Conservation (phyloP, 2,329 filamentous ascomycete genomes). For the Scedosporium minutisporum region DNA sequence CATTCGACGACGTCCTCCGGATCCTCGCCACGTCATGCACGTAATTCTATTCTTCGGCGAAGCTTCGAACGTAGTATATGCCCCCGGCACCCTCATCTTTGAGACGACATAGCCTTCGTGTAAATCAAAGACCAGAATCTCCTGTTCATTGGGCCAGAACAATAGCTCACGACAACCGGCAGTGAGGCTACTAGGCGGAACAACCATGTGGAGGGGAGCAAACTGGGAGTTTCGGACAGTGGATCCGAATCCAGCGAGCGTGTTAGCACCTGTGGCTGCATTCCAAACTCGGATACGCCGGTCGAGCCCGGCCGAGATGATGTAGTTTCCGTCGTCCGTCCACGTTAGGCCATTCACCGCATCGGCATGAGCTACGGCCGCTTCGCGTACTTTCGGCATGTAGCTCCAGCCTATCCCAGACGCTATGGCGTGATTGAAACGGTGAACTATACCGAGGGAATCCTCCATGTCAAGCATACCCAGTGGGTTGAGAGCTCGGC, state of each 20-base stretch:
- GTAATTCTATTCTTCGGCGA: conserved; percentile 55
- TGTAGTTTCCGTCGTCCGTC: conserved; percentile 67
- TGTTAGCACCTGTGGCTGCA: conserved; percentile 70
- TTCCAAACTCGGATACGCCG: conserved; percentile 82
- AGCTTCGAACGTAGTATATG: conserved; percentile 28
- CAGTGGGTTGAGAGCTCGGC: conserved; percentile 66
- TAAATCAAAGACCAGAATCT: conserved; percentile 72
- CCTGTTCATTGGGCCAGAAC: conserved; percentile 71
- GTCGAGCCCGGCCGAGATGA: conserved; percentile 78
- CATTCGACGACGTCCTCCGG: conserved; percentile 47
- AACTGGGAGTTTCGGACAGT: conserved; percentile 64
- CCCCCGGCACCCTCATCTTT: conserved; percentile 57
- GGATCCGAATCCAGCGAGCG: conserved; percentile 78
- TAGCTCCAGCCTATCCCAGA: conserved; percentile 20
- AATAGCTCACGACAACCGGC: conserved; percentile 53
- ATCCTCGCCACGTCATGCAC: conserved; percentile 61
- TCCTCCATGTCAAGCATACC: conserved; percentile 79
- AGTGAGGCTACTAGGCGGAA: conserved; percentile 51
- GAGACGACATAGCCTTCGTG: conserved; percentile 66
- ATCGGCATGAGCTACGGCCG: conserved; percentile 63
- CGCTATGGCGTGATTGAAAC: conserved; percentile 22
- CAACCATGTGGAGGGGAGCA: conserved; percentile 50
- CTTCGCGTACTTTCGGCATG: conserved; percentile 31
- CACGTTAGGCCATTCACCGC: conserved; percentile 78
- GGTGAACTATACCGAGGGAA: conserved; percentile 53